Evolutionary conservation across 768 basidiomycete genomes (phyloP).

Genomic region (Kwoniella newhampshirensis): DNA sequence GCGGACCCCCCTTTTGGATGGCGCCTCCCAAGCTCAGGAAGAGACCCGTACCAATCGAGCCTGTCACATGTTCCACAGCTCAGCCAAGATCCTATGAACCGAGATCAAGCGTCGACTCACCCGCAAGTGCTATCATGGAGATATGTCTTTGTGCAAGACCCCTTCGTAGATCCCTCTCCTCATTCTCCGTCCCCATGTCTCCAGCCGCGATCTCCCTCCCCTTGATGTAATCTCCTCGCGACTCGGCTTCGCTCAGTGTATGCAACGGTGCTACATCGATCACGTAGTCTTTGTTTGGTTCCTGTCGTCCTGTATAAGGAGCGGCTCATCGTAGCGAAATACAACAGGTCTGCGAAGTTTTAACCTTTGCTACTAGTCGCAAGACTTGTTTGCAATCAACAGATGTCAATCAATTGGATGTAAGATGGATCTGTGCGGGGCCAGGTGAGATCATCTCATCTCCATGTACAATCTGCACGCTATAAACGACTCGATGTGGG

Average conservation of each 20-base stretch:
- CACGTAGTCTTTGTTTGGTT: not conserved
- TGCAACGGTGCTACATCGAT: not conserved
- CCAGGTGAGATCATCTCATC: too few relatives aligned
- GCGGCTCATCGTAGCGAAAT: too few relatives aligned
- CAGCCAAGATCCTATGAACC: too few relatives aligned
- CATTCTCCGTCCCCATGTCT: constrained; percentile 16
- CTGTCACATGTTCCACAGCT: too few relatives aligned
- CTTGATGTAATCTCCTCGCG: not conserved
- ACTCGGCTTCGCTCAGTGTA: not conserved
- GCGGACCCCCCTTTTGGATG: constrained; percentile 60
- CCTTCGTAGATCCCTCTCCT: constrained; percentile 10
- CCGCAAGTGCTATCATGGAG: constrained; percentile 19
- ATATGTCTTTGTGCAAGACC: constrained; percentile 15
- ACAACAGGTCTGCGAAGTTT: too few relatives aligned
- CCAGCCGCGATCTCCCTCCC: constrained; percentile 5
- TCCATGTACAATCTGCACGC: too few relatives aligned
- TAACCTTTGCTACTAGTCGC: too few relatives aligned
- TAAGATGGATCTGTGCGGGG: too few relatives aligned
- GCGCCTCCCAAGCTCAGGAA: constrained; percentile 61
- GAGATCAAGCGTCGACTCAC: constrained; percentile 5
- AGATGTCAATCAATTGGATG: too few relatives aligned
- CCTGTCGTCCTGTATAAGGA: too few relatives aligned
- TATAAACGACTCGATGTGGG: too few relatives aligned
- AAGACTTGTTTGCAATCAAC: too few relatives aligned
- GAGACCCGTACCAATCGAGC: constrained; percentile 58